Percentiles rank a stretch among this genome's conserved stretches.
Evolutionary conservation across 2,329 filamentous ascomycete genomes (phyloP).

Genomic region (Hysterium pulicare): DNA sequence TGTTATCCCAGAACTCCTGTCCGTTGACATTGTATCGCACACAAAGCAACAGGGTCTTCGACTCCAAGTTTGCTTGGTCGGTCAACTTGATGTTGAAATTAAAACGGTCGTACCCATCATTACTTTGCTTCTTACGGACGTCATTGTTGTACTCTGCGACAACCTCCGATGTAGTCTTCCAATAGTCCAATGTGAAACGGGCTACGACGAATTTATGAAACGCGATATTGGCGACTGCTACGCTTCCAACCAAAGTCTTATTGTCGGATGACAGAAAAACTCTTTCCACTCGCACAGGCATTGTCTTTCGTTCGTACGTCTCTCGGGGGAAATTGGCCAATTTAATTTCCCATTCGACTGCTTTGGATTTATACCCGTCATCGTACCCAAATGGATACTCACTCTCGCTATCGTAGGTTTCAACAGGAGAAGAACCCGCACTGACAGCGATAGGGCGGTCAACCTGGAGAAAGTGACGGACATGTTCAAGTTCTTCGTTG

Average conservation of each 20-base stretch:
- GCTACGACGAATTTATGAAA: slow-evolving; percentile 89
- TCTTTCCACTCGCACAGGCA: slow-evolving; percentile 76
- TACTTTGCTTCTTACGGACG: slow-evolving; percentile 62
- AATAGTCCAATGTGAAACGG: slow-evolving; percentile 94
- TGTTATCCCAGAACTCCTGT: slow-evolving; percentile 94
- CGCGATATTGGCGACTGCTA: slow-evolving; percentile 81
- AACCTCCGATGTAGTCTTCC: slow-evolving; percentile 97
- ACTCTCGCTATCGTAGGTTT: slow-evolving; percentile 78
- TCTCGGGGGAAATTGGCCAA: slow-evolving; percentile 78
- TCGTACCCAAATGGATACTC: slow-evolving; percentile 80
- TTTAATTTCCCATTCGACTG: slow-evolving; percentile 81
- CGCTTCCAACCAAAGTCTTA: slow-evolving; percentile 76
- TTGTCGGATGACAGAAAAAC: slow-evolving; percentile 86
- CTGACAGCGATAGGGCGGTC: slow-evolving; percentile 95
- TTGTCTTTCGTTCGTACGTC: slow-evolving; percentile 57
- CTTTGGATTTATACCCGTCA: slow-evolving; percentile 41
- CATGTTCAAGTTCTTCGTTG: slow-evolving; percentile 92
- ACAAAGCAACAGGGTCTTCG: slow-evolving; percentile 90
- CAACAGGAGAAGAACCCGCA: slow-evolving; percentile 85
- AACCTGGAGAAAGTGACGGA: slow-evolving; percentile 90
- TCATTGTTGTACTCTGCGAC: slow-evolving; percentile 82
- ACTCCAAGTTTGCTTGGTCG: slow-evolving; percentile 85
- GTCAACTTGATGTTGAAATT: slow-evolving; percentile 91
- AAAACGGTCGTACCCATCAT: slow-evolving; percentile 78
- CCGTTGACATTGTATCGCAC: slow-evolving; percentile 82